Base-by-base conservation (phyloP, 331 rosid species). In the Phaseolus coccineus region DNA sequence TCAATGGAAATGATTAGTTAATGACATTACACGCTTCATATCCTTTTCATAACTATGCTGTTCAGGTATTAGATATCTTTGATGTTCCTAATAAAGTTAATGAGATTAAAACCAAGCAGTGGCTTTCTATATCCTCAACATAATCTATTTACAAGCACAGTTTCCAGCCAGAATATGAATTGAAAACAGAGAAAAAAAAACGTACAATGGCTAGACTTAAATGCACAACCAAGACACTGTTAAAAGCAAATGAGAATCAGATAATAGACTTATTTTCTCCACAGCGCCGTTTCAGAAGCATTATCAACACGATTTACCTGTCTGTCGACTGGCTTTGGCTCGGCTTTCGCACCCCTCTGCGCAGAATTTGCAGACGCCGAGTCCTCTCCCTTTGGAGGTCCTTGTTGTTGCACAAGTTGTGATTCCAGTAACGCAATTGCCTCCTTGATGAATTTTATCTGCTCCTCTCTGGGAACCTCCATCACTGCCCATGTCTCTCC, bases 401-500 rank as follows among this genome's bases (percentile, higher is more conserved):
- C 90, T 57, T 86, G 42, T 57, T 86, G 42, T 31, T 30, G 84
- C 3, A 50, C 83, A 74, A 78, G 70, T 39, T 79, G 92, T 2
- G 81, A 85, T 55, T 89, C 97, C 73, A 96, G 86, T 44, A 88
- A 87, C 28, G 42, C 76, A 3, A 87, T 31, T 6, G 88, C 94
- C 62, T 84, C 69, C 62, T 85, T 83, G 8, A 96, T 83, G 62
- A 85, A 73, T 22, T 50, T 72, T 11, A 88, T 57, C 46, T 77
- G 81, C 30, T 89, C 93, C 85, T 82, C 86, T 0, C 50, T 31
- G 48, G 97, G 98, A 71, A 86, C 87, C 70, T 86, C 97, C 94
- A 93, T 91, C 61, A 83, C 66, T 0, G 93, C 97, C 97, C 97
- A 96, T 77, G 90, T 90, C 62, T 96, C 99, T 19, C 87, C 98